Evolutionary conservation across 805 yeast genomes (phyloP), one percentile per base, ranked within the genome.

Genomic region (Wickerhamomyces mucosus): DNA sequence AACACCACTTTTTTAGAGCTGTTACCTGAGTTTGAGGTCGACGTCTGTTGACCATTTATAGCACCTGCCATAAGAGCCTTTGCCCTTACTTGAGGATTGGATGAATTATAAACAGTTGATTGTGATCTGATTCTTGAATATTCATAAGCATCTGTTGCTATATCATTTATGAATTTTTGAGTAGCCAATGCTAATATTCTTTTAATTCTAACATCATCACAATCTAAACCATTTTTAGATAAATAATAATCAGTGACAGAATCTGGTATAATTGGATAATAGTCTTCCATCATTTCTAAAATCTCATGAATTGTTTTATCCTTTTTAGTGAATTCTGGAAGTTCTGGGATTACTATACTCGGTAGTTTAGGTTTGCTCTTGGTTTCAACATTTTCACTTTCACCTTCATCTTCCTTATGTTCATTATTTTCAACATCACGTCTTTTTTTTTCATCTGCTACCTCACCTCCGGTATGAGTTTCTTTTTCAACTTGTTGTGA

Each of bases 121-220:
- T 83, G 65, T n/a, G 92, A 83, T 40, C 97, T 69, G 42, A 92
- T 92, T 38, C 97, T 65, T 7, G 95, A 82, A 51, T 85, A 88
- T 53, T 92, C 98, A 52, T 85, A 92, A 0, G 98, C 96, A 51
- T 92, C 97, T 12, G 86, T 84, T 2, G 98, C 96, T 19, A 92
- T 78, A 53, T 92, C 98, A 38, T 88, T 75, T 18, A 92, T 71
- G 53, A 92, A 92, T 51, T 92, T 92, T 50, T 94, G 98, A 0
- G 98, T 92, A 1, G 98, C 97, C 35, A 92, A 63, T 0, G 97
- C 96, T 29, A 92, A 63, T 22, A 92, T 61, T 33, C 97, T 66
- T 54, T 31, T 45, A 44, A 82, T 74, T 36, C 86, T 69, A 11
- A 73, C 60, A 51, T 89, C 95, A 24, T 78, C 67, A 18, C 92